Evolutionary conservation across 345 rosid genomes (phyloP).

Genomic region (Populus deltoides): DNA sequence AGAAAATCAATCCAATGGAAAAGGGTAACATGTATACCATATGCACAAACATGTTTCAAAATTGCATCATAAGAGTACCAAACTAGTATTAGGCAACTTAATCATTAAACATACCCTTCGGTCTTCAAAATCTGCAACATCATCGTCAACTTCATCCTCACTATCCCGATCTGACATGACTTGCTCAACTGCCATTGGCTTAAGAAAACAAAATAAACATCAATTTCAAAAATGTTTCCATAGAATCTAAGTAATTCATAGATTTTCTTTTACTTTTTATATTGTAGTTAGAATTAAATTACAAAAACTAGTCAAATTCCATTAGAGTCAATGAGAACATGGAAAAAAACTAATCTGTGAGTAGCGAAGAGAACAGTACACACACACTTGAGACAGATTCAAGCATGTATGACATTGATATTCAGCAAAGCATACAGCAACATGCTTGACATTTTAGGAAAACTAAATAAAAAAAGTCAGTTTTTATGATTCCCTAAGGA

Average conservation of each 20-base stretch:
- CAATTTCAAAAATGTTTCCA: constrained; percentile 11
- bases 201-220: constrained; percentile 10
- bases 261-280: background rate
- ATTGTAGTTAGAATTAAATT: background rate
- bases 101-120: constrained; percentile 64
- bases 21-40: background rate
- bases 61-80: background rate
- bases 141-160: constrained; percentile 99
- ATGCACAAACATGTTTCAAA: background rate
- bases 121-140: constrained; percentile 98
- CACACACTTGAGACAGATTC: background rate
- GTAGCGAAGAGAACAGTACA: background rate
- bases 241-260: background rate
- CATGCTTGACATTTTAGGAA: background rate
- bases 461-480: background rate
- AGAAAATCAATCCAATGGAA: background rate
- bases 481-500: background rate
- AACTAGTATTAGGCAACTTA: background rate
- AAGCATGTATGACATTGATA: background rate
- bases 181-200: constrained; percentile 97
- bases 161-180: constrained; percentile 92
- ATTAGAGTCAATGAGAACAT: background rate
- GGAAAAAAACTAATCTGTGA: background rate
- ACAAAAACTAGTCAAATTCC: background rate
- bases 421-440: background rate